A percentile compares a stretch with the other conserved stretches of the same genome.
Evolutionary conservation across 2,329 filamentous ascomycete genomes (phyloP).

Genomic region (Cadophora sp.): DNA sequence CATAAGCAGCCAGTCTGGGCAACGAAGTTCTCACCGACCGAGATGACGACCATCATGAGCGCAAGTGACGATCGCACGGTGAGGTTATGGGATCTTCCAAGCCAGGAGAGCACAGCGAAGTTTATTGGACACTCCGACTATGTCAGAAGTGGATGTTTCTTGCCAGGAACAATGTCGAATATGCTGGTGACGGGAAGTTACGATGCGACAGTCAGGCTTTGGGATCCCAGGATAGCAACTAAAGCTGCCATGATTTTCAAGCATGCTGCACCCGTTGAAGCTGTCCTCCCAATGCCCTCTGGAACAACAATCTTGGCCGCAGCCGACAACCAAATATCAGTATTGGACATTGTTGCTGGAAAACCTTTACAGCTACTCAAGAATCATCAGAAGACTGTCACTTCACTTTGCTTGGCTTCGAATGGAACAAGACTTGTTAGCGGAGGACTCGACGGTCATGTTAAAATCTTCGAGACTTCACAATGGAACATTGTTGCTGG

Average conservation of each 20-base stretch:
- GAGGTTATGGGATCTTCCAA: slow-evolving; percentile 90
- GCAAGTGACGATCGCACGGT: slow-evolving; percentile 93
- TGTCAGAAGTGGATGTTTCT: slow-evolving; percentile 84
- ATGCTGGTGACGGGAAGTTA: slow-evolving; percentile 91
- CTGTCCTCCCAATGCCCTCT: slow-evolving; percentile 84
- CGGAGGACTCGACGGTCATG: slow-evolving; percentile 90
- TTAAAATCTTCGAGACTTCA: slow-evolving; percentile 95
- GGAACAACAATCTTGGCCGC: slow-evolving; percentile 87
- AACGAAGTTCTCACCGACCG: slow-evolving; percentile 88
- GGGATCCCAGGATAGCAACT: slow-evolving; percentile 82
- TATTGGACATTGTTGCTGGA: slow-evolving; percentile 90
- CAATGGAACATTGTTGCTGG: slow-evolving; percentile 97
- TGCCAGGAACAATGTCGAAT: slow-evolving; percentile 73
- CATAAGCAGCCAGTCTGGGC: slow-evolving; percentile 95
- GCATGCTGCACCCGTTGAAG: slow-evolving; percentile 87
- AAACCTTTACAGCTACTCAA: slow-evolving; percentile 85
- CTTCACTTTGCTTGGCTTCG: slow-evolving; percentile 81
- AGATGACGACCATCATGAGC: slow-evolving; percentile 86
- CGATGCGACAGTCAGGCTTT: slow-evolving; percentile 90
- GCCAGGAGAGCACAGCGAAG: slow-evolving; percentile 74
- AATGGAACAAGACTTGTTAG: slow-evolving; percentile 82
- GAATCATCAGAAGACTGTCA: slow-evolving; percentile 98
- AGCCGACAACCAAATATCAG: slow-evolving; percentile 84
- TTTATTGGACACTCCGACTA: slow-evolving; percentile 93
- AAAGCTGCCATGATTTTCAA: slow-evolving; percentile 90